Evolutionary conservation across 805 yeast genomes (phyloP), one percentile per base, ranked within the genome.

Genomic region (Tetrapisispora nanseiensis): DNA sequence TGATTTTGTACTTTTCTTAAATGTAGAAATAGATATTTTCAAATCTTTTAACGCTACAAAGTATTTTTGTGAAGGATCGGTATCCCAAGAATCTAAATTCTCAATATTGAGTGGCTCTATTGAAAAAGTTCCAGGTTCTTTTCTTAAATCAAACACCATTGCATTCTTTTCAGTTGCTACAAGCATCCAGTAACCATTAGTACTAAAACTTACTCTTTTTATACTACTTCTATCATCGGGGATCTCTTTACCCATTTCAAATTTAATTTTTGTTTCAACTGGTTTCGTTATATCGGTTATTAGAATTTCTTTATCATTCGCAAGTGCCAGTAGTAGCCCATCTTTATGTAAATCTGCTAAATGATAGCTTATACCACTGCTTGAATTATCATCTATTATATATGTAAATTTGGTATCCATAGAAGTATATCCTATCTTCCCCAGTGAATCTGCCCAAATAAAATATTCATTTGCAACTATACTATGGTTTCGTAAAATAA

Each of bases 261-360:
- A 53, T 3, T 35, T 27, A 11, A 50, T 50, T 3, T 54, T 48
- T 2, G 28, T 27, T 11, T 44, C 51, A 10, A 29, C 15, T 13
- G 53, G 46, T 9, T 46, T 37, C 8, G 44, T 36, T n/a, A 57
- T 19, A 39, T 51, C 49, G 10, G 40, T 30, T 3, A 55, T 39
- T 11, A 43, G 32, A 16, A 56, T 30, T n/a, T 39, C 35, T 37
- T 34, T 39, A 5, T 21, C 33, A 21, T 39, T 39, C 7, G 39
- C 50, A 22, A 58, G 36, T 6, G 67, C 66, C 9, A 67, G 34
- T 19, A 67, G 39, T 3, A 59, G 37, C 5, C 72, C 71, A 48
- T 68, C 72, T 31, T 59, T 62, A 45, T 68, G 72, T 15, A 63
- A 3, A 28, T 33, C 37, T 16, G 37, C 37, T 13, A 7, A 13